phyloP scores from a whole-genome alignment of 306 rosid genomes.

The Astragalus glycyphyllos region DNA sequence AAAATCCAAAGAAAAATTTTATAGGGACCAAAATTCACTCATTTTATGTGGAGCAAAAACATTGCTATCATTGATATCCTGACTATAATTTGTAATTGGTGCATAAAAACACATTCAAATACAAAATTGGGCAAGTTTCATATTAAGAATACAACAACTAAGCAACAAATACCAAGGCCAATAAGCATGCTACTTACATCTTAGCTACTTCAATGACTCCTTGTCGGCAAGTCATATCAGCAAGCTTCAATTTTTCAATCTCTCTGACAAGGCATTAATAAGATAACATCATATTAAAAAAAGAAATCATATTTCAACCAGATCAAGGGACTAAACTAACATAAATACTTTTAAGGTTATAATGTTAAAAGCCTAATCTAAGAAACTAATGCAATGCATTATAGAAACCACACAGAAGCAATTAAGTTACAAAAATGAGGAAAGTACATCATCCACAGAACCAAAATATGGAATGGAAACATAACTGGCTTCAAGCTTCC shows the following conservation, averaged over 20 bases:
- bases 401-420: slow-evolving; percentile 1
- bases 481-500: not conserved
- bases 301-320: slow-evolving; percentile 17
- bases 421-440: not conserved
- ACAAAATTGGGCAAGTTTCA: slow-evolving; percentile 2
- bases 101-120: not conserved
- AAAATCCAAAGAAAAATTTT: no score
- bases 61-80: not conserved
- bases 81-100: not conserved
- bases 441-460: not conserved
- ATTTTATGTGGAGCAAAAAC: no score
- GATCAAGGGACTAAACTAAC: not conserved
- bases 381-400: slow-evolving; percentile 14
- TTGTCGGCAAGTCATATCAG: slow-evolving; percentile 92
- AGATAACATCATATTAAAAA: not conserved
- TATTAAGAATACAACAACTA: not conserved
- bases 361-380: not conserved
- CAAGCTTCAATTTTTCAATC: slow-evolving; percentile 92
- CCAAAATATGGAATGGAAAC: no score
- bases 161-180: slow-evolving; percentile 11
- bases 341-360: not conserved
- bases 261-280: slow-evolving; percentile 63
- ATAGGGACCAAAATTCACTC: no score
- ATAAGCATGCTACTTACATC: slow-evolving; percentile 67
- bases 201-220: slow-evolving; percentile 97